Conservation (phyloP, 148 eudicot genomes). For the Vaccinium corymbosum region DNA sequence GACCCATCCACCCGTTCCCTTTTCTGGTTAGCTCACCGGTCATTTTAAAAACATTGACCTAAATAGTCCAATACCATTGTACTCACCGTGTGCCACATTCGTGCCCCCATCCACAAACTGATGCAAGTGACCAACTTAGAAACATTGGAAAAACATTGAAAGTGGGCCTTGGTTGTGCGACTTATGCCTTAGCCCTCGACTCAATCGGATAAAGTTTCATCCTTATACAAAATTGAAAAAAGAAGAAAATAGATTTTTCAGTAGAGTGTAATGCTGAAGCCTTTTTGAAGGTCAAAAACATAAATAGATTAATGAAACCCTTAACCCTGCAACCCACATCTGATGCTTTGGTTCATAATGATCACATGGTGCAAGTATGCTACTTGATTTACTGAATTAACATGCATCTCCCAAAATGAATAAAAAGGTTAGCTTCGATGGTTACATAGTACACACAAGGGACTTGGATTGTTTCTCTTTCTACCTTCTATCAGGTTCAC, state of each 20-base stretch:
- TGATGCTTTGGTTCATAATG: neutral
- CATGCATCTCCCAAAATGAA: neutral
- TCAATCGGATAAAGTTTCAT: neutral
- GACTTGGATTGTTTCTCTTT: neutral
- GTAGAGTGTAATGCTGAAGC: neutral
- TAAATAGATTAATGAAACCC: neutral
- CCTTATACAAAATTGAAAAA: no score
- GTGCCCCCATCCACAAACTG: neutral
- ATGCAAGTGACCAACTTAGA: neutral
- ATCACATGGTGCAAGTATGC: neutral
- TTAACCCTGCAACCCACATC: neutral
- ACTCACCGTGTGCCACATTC: neutral
- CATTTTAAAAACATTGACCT: neutral
- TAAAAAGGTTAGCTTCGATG: neutral
- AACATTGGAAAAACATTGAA: neutral
- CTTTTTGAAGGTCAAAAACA: neutral
- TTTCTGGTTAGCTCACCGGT: no score
- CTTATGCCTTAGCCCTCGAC: neutral
- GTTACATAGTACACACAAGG: neutral
- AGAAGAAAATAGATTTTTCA: no score
- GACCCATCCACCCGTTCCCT: no score
- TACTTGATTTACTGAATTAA: neutral
- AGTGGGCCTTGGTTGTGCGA: neutral
- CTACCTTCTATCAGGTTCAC: neutral
- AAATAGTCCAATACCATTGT: neutral